Base-by-base conservation (phyloP, 306 rosid species). In the Trichosanthes cucumerina region DNA sequence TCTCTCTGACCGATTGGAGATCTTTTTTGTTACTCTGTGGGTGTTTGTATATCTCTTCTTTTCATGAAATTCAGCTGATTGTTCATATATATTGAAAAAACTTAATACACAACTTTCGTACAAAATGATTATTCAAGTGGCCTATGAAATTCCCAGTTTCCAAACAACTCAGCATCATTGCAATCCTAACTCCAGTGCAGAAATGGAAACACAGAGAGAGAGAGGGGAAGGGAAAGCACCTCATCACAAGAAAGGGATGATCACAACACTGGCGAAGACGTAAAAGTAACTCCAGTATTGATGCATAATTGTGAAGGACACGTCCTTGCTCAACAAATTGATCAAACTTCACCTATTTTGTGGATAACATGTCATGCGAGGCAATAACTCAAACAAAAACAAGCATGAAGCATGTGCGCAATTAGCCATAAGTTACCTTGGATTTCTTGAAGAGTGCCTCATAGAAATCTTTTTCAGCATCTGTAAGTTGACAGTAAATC, bases 191-290 rank as follows among this genome's bases (percentile, higher is more conserved):
- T 13, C 58, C 36, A 14, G 54, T 2, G 11, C 6, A 71, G 77
- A 39, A 71, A 46, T 46, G 49, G 49, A 44, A 44, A 44, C 10
- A 4, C 3, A 5, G n/a, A 50, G n/a, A 36, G 43, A 79, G 23
- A 78, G 75, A 58, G 62, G 38, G 62, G 38, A 60, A 77, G 59
- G 34, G 66, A 54, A 28, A 65, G 23, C 84, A 94, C 98, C 98
- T 94, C 98, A 92, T 92, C 79, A 94, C 98, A 79, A 94, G 97
- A 90, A 92, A 94, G 34, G 98, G 98, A 82, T 94, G 97, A 84
- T 94, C 97, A 64, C 98, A 94, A 68, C 98, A 94, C 81, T 94
- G 98, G 66, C 97, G 94, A 76, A 94, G 98, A 78, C 98, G 98
- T 85, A 94, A 90, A 80, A 94, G 97, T 65, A 94, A 83, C 90